Evolutionary conservation across 2,329 filamentous ascomycete genomes (phyloP).

Genomic region (Nigrograna mackinnonii): DNA sequence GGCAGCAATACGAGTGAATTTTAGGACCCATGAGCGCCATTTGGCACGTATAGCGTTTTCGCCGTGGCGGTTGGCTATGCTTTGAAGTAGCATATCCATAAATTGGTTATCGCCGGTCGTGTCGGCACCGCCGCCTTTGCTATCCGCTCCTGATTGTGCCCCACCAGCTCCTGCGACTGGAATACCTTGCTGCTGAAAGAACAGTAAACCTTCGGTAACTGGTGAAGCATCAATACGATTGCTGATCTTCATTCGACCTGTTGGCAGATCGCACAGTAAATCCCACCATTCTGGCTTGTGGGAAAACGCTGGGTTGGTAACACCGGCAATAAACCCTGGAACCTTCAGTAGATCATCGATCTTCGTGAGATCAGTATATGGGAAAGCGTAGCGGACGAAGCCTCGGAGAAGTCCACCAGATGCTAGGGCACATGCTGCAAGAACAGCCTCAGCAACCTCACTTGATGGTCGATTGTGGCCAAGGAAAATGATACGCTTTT

Average conservation of each 20-base stretch:
- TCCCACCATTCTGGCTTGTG: constrained; percentile 99
- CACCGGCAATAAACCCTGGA: constrained; percentile 94
- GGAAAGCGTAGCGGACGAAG: constrained; percentile 95
- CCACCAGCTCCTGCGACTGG: constrained; percentile 28
- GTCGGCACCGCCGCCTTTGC: constrained; percentile 54
- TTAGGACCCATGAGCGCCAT: constrained; percentile 92
- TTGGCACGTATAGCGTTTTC: constrained; percentile 86
- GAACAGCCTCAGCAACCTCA: constrained; percentile 95
- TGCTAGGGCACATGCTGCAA: constrained; percentile 92
- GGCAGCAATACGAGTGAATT: constrained; percentile 89
- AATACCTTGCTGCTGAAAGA: constrained; percentile 75
- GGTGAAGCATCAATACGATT: constrained; percentile 80
- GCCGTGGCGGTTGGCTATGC: constrained; percentile 83
- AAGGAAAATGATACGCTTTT: constrained; percentile 94
- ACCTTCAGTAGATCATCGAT: constrained; percentile 96
- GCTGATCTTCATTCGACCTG: constrained; percentile 92
- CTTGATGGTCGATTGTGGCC: constrained; percentile 94
- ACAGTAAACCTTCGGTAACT: constrained; percentile 80
- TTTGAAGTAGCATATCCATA: constrained; percentile 82
- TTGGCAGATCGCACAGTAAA: constrained; percentile 88
- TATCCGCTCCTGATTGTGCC: constrained; percentile 25
- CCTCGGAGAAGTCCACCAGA: constrained; percentile 91
- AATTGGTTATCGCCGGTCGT: constrained; percentile 86
- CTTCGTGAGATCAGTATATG: constrained; percentile 97
- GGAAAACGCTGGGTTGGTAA: constrained; percentile 96